Base-by-base conservation (phyloP, 768 basidiomycete genomes). In the Lactifluus pinguis region DNA sequence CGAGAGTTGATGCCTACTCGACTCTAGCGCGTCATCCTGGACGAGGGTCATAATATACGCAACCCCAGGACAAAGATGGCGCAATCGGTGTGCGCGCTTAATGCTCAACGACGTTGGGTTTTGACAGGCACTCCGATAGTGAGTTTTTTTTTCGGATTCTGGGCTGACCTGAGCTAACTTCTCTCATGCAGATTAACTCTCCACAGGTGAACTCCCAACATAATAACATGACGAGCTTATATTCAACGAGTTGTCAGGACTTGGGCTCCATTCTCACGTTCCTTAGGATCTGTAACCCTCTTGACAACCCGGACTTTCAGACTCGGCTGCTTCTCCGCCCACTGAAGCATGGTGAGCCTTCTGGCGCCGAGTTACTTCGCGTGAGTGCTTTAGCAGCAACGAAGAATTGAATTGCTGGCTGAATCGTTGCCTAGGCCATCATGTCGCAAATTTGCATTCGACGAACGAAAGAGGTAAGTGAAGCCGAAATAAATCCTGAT, bases 81-180 rank as follows among this genome's bases (percentile, higher is more conserved):
- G 9, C 76, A 79, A 66, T 85, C 88, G 0, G 83, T 85, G 1
- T 83, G 77, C 59, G 81, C 71, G 17, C 74, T 92, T 25, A 72
- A 73, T 17, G 87, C 86, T 0, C 80, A 92, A 65, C 81, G 86
- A 61, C 85, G 90, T 49, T 92, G 90, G 90, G 80, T 83, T 4
- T 74, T 91, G 55, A 84, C 83, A 30, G 92, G 92, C 32, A 97
- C 94, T 8, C 94, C 94, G 0, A 95, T 97, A 61, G 89, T 95
- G 71, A 73, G 89, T 73, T 10, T 6, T 47, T 19, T 47, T 39
- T 45, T 44, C 45, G 14, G 45, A 34, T 50, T 21, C 32, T 36
- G 60, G 8, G 6, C n/a, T 36, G 10, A 36, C 48, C 39, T 57
- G 39, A 38, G 9, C 7, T 49, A 30, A 34, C 30, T 7, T n/a